These are phyloP conservation scores for Linaria vulgaris DNA, from an alignment of 257 asterid genomes.

Conservation along the genomic window DNA sequence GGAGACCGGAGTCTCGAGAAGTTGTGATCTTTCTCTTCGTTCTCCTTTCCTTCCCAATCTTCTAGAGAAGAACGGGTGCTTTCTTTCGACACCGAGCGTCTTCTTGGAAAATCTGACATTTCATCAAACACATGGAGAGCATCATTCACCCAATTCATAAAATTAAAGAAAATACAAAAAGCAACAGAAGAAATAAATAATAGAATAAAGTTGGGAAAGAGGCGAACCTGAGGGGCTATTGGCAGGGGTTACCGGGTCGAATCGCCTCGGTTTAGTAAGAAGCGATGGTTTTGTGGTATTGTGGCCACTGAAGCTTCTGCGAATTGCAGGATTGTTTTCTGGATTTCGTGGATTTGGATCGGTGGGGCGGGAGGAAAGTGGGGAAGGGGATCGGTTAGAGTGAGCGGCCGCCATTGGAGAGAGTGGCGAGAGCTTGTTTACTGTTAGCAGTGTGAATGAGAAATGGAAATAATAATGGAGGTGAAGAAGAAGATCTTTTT, in stretches of 20 bases:
- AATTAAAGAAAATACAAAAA: neutral
- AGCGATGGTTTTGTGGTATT: conserved; percentile 44
- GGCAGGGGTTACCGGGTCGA: conserved; percentile 68
- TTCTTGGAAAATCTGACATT: conserved; percentile 48
- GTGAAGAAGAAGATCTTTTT: conserved; percentile 18
- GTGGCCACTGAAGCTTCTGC: conserved; percentile 63
- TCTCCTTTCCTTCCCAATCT: conserved; percentile 71
- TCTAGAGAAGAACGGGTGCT: conserved; percentile 19
- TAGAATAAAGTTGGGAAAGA: no score
- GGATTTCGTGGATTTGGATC: conserved; percentile 44
- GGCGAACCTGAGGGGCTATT: conserved; percentile 77
- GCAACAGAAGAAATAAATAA: neutral
- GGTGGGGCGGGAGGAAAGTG: conserved; percentile 48
- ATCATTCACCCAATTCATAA: neutral
- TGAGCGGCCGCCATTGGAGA: no score
- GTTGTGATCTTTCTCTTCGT: conserved; percentile 39
- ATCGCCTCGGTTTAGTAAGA: conserved; percentile 49
- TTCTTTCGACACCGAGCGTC: conserved; percentile 37
- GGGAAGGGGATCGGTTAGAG: conserved; percentile 71
- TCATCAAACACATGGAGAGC: neutral
- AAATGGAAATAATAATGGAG: conserved; percentile 37
- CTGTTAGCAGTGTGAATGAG: conserved; percentile 21
- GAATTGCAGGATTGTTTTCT: conserved; percentile 36
- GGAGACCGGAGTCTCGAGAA: conserved; percentile 45
- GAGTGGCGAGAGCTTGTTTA: conserved; percentile 30